Base-by-base conservation (phyloP, 1,284 basidiomycete genomes). In the Ceratobasidium papillatum region DNA sequence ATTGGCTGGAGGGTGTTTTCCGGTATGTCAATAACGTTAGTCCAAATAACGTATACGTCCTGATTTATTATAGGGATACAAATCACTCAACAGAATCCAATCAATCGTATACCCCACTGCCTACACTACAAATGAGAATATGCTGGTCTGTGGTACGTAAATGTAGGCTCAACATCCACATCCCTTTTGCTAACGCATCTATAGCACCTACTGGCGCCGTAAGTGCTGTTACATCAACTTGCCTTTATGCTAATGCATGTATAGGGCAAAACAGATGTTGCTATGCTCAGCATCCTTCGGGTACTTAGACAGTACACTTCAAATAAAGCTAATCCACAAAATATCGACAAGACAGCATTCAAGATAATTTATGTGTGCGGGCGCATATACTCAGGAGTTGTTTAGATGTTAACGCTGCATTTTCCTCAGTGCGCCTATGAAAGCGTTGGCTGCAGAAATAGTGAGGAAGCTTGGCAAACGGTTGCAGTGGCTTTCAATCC, bases 251-350 rank as follows among this genome's bases (percentile, higher is more conserved):
- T 27, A 12, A 27, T 34, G 56, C 43, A 30, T 73, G 0, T 61
- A 36, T 78, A 96, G 93, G 98, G 98, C 84, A 99, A 99, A 94
- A 99, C 98, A 0, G 98, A 99, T 81, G 94, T 99, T 0, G 98
- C 98, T 0, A 95, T 99, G 91, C 86, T 99, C 80, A 88, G 94
- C 0, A 93, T 99, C 75, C 87, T 99, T 66, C 92, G 96, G 27
- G 94, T 96, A 25, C 85, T 99, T 66, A 86, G 90, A 73, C 94
- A 94, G 79, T 88, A 94, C 81, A 85, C 89, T 68, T 81, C 84
- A 4, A 78, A 80, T 0, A 81, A 2, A 80, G 81, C 72, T 78
- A 80, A 78, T 30, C 77, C 54, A 80, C 87, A 73, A 77, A 78
- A 80, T 14, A 92, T 96, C 76, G 82, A 90, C 76, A 86, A 86